Conservation (phyloP, 441 rosid genomes). For the Jatropha podagrica region DNA sequence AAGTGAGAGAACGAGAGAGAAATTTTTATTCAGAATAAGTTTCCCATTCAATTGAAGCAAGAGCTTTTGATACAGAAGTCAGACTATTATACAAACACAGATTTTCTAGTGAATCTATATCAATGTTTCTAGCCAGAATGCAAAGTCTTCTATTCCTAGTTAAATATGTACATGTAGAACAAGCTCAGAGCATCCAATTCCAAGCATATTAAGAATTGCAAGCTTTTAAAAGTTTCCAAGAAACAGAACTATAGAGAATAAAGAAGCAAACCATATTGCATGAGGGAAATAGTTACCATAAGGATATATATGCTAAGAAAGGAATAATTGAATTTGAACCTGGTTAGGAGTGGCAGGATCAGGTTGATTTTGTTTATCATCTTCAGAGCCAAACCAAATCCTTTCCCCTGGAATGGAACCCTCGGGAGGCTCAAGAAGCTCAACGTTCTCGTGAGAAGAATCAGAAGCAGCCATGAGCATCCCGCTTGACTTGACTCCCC, state of each 20-base stretch:
- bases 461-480: constrained; percentile 92
- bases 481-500: constrained; percentile 87
- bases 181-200: not conserved
- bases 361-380: constrained; percentile 49
- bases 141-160: not conserved
- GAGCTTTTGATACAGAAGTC: not conserved
- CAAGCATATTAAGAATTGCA: not conserved
- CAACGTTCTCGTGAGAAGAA: constrained; percentile 69
- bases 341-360: constrained; percentile 70
- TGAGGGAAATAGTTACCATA: not conserved
- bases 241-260: not conserved
- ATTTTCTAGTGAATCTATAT: not conserved
- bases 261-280: not conserved
- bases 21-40: not conserved
- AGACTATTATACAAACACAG: not conserved
- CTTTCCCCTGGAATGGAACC: constrained; percentile 73
- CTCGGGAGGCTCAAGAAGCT: constrained; percentile 76
- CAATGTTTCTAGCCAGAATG: not conserved
- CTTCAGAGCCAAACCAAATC: constrained; percentile 75
- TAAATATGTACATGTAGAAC: not conserved
- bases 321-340: constrained; percentile 57
- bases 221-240: not conserved
- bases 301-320: not conserved
- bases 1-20: not conserved
- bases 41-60: not conserved